Percentiles rank a stretch among this genome's conserved stretches.
phyloP scores from a whole-genome alignment of 2,329 filamentous ascomycete genomes.

The Trichoderma hamatum region DNA sequence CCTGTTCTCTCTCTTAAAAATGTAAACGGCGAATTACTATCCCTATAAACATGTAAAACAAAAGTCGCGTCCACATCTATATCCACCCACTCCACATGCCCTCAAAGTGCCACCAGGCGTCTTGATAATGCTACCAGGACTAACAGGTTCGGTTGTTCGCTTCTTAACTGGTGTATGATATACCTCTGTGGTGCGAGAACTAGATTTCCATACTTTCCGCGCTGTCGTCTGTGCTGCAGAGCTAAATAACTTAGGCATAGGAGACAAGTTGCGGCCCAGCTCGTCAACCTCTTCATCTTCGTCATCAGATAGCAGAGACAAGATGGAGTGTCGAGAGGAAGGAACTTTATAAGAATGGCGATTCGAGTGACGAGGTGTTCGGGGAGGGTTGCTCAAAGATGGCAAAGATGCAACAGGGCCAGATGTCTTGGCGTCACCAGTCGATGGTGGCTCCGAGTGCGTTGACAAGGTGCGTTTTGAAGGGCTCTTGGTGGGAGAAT shows the following conservation, averaged over 20 bases:
- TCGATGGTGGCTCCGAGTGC: background rate
- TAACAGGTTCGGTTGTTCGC: conserved; percentile 30
- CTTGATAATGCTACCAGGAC: conserved; percentile 38
- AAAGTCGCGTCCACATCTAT: conserved; percentile 59
- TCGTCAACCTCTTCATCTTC: conserved; percentile 42
- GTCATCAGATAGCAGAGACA: conserved; percentile 48
- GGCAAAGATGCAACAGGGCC: conserved; percentile 29
- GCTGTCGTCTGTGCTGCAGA: conserved; percentile 30
- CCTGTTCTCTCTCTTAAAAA: background rate
- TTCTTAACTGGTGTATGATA: conserved; percentile 36
- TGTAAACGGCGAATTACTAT: background rate
- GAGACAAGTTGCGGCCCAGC: conserved; percentile 30
- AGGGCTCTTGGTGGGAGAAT: background rate
- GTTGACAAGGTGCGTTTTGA: conserved; percentile 29
- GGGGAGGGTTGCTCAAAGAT: conserved; percentile 31
- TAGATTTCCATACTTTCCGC: conserved; percentile 37
- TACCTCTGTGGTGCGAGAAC: conserved; percentile 36
- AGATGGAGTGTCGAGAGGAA: conserved; percentile 43
- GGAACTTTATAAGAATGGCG: conserved; percentile 34
- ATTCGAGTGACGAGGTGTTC: conserved; percentile 34
- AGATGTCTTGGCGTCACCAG: background rate
- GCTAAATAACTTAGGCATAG: conserved; percentile 27
- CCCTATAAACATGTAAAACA: conserved; percentile 59
- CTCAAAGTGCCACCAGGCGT: conserved; percentile 56
- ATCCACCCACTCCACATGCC: conserved; percentile 59